Evolutionary conservation across 768 basidiomycete species (phyloP).

Genomic region (Amanita jacksonii): DNA sequence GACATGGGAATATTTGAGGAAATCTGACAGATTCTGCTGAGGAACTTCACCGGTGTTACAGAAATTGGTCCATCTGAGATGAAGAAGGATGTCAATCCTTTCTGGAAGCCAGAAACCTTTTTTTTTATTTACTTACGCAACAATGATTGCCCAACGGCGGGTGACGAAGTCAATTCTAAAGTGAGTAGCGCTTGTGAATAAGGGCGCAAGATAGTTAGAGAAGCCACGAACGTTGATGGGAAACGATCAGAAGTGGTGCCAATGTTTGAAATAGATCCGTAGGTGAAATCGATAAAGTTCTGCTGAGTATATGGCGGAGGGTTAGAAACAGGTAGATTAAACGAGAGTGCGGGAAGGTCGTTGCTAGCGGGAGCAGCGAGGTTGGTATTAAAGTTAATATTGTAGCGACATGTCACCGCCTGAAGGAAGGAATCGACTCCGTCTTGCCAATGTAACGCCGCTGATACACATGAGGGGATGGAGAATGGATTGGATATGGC

Average conservation of each 20-base stretch:
- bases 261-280: slow-evolving; percentile 2
- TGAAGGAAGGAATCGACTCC: slow-evolving; percentile 10
- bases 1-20: slow-evolving; percentile 9
- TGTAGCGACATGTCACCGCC: slow-evolving; percentile 10
- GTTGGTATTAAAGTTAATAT: slow-evolving; percentile 5
- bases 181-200: background rate
- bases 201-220: background rate
- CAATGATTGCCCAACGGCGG: slow-evolving; percentile 8
- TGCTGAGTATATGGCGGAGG: slow-evolving; percentile 7
- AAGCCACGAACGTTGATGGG: slow-evolving; percentile 5
- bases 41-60: slow-evolving; percentile 9
- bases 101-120: no score
- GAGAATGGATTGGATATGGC: slow-evolving; percentile 10
- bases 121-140: slow-evolving; percentile 3
- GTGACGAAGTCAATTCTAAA: slow-evolving; percentile 1
- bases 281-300: slow-evolving; percentile 9
- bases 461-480: slow-evolving; percentile 7
- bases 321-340: slow-evolving; percentile 5
- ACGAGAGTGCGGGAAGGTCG: slow-evolving; percentile 5
- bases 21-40: slow-evolving; percentile 9
- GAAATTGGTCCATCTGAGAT: slow-evolving; percentile 11
- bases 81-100: background rate
- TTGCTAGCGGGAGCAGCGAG: slow-evolving; percentile 6
- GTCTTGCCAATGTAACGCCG: slow-evolving; percentile 9
- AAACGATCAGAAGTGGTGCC: slow-evolving; percentile 4